Evolutionary conservation across 371 early-diverging fungal genomes (phyloP), one percentile per base, ranked within the genome.

Genomic region (Mucor saturninus): DNA sequence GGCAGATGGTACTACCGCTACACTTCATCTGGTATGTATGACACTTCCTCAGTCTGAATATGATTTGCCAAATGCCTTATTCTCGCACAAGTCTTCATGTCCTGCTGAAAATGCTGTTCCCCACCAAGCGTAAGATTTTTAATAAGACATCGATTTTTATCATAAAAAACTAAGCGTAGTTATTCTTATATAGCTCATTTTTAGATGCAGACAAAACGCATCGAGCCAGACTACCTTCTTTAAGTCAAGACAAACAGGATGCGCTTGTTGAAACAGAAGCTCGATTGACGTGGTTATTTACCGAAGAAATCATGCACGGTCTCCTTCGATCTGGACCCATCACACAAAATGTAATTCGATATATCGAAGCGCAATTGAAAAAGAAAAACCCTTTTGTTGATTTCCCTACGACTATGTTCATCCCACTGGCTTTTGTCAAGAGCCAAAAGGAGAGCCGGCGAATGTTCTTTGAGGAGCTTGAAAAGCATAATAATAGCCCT

Each of bases 261-360:
- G 89, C 88, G 0, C 61, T 93, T 4, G 69, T 76, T 0, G 88
- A 89, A 55, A 86, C 88, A 0, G 82, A 84, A 50, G 73, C 81
- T 5, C 69, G 86, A 30, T 61, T 93, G 9, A 84, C 85, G 2
- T 84, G 83, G 85, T 65, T 91, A 0, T 79, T 91, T 43, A 88
- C 90, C 42, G 90, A 92, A 60, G 92, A 92, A 72, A 83, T 92
- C 11, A 87, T 93, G 84, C 87, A 90, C 61, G 86, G 86, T 1
- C 64, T 93, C 7, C 69, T 93, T 46, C 79, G 83, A 14, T 74
- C 87, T 21, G 72, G 82, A 0, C 87, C 86, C 1, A 73, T 89
- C 0, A 83, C 84, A 0, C 67, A 77, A 35, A 72, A 80, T 9
- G 83, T 88, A 0, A 63, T 91, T 21, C 74, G 77, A 6, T 85